phyloP scores from a whole-genome alignment of 176 grass and related monocot species.

The Echinochloa phyllopogon region DNA sequence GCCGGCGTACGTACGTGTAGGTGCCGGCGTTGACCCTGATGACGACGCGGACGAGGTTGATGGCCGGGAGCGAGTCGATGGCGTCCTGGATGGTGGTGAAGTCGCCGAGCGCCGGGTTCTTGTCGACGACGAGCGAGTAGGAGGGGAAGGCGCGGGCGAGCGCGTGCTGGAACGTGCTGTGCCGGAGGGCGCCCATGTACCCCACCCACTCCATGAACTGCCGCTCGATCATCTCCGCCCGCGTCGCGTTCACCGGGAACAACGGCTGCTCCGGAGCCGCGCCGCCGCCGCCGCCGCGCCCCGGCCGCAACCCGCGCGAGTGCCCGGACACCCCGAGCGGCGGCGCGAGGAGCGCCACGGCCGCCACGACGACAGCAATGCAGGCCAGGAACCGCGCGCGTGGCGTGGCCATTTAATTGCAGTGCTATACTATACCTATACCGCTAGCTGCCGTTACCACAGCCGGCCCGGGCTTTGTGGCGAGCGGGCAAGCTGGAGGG shows the following conservation, averaged over 20 bases:
- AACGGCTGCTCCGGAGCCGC: conserved; percentile 24
- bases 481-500: conserved; percentile 34
- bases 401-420: background rate
- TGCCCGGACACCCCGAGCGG: conserved; percentile 38
- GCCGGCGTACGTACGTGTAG: conserved; percentile 56
- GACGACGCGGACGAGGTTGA: conserved; percentile 76
- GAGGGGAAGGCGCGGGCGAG: conserved; percentile 58
- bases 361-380: background rate
- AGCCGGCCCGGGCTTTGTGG: background rate
- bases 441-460: background rate
- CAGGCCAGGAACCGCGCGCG: background rate
- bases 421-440: background rate
- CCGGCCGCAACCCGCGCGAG: conserved; percentile 50
- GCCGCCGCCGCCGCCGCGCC: background rate
- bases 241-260: conserved; percentile 56
- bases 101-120: conserved; percentile 62
- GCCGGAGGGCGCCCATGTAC: conserved; percentile 56
- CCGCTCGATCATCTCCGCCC: conserved; percentile 48
- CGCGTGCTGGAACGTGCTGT: conserved; percentile 55
- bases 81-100: conserved; percentile 78
- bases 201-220: conserved; percentile 70
- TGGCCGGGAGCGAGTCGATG: conserved; percentile 64
- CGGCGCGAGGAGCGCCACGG: background rate
- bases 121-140: conserved; percentile 65
- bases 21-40: conserved; percentile 78